These are phyloP conservation scores for Pseudohyphozyma bogoriensis DNA, from an alignment of 768 basidiomycete species.

Conservation along the genomic window DNA sequence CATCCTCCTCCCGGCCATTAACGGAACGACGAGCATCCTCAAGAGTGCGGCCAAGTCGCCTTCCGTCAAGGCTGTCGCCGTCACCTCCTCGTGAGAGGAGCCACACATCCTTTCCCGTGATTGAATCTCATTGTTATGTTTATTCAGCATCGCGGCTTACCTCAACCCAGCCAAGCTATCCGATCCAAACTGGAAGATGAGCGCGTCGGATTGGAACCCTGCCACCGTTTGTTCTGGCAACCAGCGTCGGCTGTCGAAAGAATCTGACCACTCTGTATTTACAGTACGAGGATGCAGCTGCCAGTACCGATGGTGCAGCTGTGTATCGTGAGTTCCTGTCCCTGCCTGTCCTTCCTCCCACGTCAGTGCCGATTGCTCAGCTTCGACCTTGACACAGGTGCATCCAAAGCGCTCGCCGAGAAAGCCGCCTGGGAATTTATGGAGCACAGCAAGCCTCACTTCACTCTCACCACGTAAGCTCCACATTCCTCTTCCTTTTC, in stretches of 20 bases:
- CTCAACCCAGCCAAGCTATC: neutral
- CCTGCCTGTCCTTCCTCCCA: neutral
- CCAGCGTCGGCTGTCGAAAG: neutral
- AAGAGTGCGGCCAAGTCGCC: conserved; percentile 1
- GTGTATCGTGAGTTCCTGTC: neutral
- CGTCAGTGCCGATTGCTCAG: no score
- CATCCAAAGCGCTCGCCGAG: conserved; percentile 18
- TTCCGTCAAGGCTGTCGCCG: conserved; percentile 9
- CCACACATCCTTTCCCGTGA: neutral
- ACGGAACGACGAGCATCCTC: conserved; percentile 8
- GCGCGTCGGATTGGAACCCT: conserved; percentile 9
- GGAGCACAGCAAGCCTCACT: conserved; percentile 11
- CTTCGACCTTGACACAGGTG: neutral
- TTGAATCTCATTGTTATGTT: neutral
- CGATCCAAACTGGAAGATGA: neutral
- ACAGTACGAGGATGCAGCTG: neutral
- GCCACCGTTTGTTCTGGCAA: neutral
- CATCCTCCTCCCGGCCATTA: conserved; percentile 10
- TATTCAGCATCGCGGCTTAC: neutral
- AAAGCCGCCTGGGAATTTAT: conserved; percentile 26
- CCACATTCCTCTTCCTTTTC: neutral
- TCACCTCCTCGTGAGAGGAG: conserved; percentile 2
- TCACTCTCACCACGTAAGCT: conserved; percentile 11
- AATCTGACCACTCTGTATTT: neutral
- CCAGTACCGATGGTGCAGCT: neutral